Evolutionary conservation across 768 basidiomycete species (phyloP), one percentile per base, ranked within the genome.

Genomic region (Leucogyrophana mollusca): DNA sequence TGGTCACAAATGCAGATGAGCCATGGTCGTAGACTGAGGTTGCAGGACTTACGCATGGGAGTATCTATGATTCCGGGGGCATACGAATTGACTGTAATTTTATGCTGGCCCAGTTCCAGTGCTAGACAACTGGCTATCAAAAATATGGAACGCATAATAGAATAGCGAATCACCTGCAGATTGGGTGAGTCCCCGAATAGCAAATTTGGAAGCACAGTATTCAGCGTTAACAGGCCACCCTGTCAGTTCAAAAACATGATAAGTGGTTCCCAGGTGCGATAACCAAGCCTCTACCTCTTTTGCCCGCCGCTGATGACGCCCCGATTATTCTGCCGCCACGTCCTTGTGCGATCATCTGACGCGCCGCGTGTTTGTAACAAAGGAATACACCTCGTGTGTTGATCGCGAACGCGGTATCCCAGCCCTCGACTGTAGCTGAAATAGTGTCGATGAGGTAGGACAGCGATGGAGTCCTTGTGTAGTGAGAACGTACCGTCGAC

Each of bases 361-460:
- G 66, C 14, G 79, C 82, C 2, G 82, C 85, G 48, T 83, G 70
- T 44, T 83, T 80, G 35, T 84, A 85, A 56, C 79, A 84, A 49
- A 79, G 71, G 65, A 78, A 83, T 2, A 73, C 64, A 30, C 82
- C 82, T 41, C 77, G 73, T 49, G 74, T 68, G 54, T 86, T 85
- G 53, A 84, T 65, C 5, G 71, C 65, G 50, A 76, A 64, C 5
- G 64, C 33, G 55, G 55, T 61, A 55, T 82, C 70, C 69, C 66
- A 74, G 0, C 68, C 60, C 8, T 71, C 62, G 1, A 65, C 35
- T 3, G 57, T 56, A 3, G 66, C 77, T 66, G 30, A 6, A 34
- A n/a, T 36, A 37, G 11, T 23, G 14, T 9, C 10, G 18, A 32
- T 13, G 2, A 5, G 14, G 18, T 13, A n/a, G 21, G 27, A 32